These are phyloP conservation scores for Talaromyces proteolyticus DNA, from an alignment of 495 filamentous ascomycete species.

Conservation along the genomic window DNA sequence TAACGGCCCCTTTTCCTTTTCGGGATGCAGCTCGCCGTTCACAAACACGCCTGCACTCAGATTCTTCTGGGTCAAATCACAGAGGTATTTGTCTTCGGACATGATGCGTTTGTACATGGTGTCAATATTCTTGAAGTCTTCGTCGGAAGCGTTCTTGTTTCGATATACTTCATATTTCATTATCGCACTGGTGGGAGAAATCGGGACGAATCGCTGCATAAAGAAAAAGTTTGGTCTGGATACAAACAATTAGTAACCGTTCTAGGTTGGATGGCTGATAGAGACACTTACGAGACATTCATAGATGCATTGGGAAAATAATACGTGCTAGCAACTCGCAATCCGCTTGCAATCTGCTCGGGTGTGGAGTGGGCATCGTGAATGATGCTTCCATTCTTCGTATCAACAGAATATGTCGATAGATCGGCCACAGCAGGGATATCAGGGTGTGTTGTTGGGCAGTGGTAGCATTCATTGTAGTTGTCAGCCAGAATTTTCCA, in stretches of 20 bases:
- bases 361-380: slow-evolving; percentile 33
- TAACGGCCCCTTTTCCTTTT: slow-evolving; percentile 36
- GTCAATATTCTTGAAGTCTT: slow-evolving; percentile 35
- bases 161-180: slow-evolving; percentile 46
- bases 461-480: slow-evolving; percentile 51
- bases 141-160: slow-evolving; percentile 34
- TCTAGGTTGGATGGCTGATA: not conserved
- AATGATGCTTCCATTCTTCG: slow-evolving; percentile 30
- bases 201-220: slow-evolving; percentile 41
- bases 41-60: slow-evolving; percentile 35
- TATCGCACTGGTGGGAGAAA: slow-evolving; percentile 21
- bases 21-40: slow-evolving; percentile 39
- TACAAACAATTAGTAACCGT: slow-evolving; percentile 9
- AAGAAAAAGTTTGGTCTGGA: slow-evolving; percentile 42
- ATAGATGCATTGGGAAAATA: slow-evolving; percentile 41
- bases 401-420: slow-evolving; percentile 33
- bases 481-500: slow-evolving; percentile 48
- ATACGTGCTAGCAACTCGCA: slow-evolving; percentile 32
- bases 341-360: slow-evolving; percentile 22
- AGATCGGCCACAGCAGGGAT: slow-evolving; percentile 37
- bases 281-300: slow-evolving; percentile 36
- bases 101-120: slow-evolving; percentile 37
- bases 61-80: slow-evolving; percentile 33
- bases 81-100: slow-evolving; percentile 42
- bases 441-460: slow-evolving; percentile 40